These are phyloP conservation scores for Blastomyces percursus DNA, from an alignment of 2,329 filamentous ascomycete genomes.

Conservation along the genomic window DNA sequence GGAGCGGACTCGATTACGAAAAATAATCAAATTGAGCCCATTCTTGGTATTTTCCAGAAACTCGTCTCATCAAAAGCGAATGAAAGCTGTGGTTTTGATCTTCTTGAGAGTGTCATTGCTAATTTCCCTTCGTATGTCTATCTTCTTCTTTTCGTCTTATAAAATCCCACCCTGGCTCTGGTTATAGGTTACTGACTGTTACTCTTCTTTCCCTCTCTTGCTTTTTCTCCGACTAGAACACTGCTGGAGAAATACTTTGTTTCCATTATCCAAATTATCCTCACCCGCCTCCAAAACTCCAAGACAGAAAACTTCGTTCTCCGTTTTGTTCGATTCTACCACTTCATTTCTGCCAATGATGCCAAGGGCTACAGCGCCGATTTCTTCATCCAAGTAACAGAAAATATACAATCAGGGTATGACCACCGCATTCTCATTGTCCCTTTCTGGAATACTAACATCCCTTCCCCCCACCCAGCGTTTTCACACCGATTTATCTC, in stretches of 20 bases:
- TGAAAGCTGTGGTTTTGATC: slow-evolving; percentile 77
- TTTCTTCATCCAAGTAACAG: slow-evolving; percentile 78
- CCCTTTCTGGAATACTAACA: background rate
- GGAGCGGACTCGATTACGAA: slow-evolving; percentile 61
- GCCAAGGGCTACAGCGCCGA: slow-evolving; percentile 81
- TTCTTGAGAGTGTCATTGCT: slow-evolving; percentile 69
- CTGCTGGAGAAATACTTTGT: slow-evolving; percentile 66
- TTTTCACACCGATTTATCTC: slow-evolving; percentile 73
- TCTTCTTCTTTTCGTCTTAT: background rate
- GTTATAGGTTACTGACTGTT: slow-evolving; percentile 1
- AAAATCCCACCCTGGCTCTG: background rate
- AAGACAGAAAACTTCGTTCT: slow-evolving; percentile 76
- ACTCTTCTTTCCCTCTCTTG: background rate
- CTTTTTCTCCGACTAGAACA: slow-evolving; percentile 33
- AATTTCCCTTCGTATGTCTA: slow-evolving; percentile 58
- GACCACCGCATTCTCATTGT: slow-evolving; percentile 16
- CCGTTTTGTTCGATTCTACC: slow-evolving; percentile 88
- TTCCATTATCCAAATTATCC: slow-evolving; percentile 68
- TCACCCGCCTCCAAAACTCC: slow-evolving; percentile 59
- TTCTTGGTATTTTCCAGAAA: slow-evolving; percentile 94
- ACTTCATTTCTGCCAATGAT: slow-evolving; percentile 70
- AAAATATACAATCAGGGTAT: slow-evolving; percentile 62
- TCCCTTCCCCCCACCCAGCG: background rate
- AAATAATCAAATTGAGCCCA: slow-evolving; percentile 71
- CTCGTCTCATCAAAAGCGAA: slow-evolving; percentile 71